Evolutionary conservation across 768 basidiomycete genomes (phyloP).

Genomic region (Pisolithus tinctorius): DNA sequence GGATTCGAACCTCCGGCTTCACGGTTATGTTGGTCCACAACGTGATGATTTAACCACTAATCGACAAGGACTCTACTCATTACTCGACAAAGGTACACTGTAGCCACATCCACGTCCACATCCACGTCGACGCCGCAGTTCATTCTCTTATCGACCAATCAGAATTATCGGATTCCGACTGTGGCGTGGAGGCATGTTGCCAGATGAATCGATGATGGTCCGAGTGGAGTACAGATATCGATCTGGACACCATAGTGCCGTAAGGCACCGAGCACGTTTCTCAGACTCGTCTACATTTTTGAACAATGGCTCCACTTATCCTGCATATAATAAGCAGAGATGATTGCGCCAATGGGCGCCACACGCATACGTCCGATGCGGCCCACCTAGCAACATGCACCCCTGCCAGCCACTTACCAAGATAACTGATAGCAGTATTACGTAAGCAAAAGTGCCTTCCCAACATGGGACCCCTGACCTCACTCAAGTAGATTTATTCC

Average conservation of each 20-base stretch:
- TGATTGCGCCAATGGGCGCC: neutral
- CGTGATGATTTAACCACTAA: slow-evolving; percentile 41
- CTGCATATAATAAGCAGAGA: neutral
- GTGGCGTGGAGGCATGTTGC: neutral
- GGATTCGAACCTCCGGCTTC: slow-evolving; percentile 39
- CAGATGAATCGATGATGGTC: neutral
- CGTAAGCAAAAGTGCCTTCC: neutral
- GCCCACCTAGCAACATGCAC: too few relatives aligned
- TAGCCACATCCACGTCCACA: neutral
- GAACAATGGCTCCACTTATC: neutral
- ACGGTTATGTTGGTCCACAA: slow-evolving; percentile 31
- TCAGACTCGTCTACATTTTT: too few relatives aligned
- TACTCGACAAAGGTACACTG: too few relatives aligned
- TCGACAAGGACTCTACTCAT: slow-evolving; percentile 29
- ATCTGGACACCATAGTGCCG: too few relatives aligned
- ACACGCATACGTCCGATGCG: too few relatives aligned
- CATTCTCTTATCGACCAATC: neutral
- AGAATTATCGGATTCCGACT: neutral
- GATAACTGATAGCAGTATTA: too few relatives aligned
- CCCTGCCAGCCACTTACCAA: too few relatives aligned
- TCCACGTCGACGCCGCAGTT: neutral
- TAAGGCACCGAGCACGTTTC: too few relatives aligned
- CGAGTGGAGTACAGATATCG: too few relatives aligned
- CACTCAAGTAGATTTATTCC: neutral
- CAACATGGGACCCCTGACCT: neutral